Evolutionary conservation across 2,329 filamentous ascomycete species (phyloP).

Genomic region (Diaporthe amygdali): DNA sequence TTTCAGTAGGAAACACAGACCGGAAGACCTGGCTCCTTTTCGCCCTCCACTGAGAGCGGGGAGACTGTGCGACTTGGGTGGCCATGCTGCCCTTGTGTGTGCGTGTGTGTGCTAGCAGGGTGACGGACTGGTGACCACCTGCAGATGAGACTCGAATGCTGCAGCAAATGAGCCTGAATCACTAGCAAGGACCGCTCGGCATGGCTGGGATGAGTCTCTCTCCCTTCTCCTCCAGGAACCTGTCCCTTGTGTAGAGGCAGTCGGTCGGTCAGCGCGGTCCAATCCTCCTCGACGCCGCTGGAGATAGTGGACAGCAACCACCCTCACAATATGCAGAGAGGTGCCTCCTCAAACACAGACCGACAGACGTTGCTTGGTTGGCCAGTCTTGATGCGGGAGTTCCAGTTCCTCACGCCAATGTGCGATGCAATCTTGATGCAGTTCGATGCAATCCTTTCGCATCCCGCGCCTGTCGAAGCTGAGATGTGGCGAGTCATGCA

Average conservation of each 20-base stretch:
- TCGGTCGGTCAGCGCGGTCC: not conserved
- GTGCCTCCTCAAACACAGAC: not conserved
- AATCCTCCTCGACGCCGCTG: not conserved
- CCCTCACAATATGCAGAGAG: not conserved
- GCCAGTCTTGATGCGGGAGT: not conserved
- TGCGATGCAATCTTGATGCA: not conserved
- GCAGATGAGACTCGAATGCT: not conserved
- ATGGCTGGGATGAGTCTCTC: not conserved
- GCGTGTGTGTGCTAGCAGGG: not conserved
- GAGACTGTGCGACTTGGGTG: conserved; percentile 3
- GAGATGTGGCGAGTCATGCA: not conserved
- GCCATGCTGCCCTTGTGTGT: conserved; percentile 13
- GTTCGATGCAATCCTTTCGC: not conserved
- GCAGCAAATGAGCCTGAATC: not conserved
- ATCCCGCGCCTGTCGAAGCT: not conserved
- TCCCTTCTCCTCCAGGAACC: not conserved
- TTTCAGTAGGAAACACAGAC: conserved; percentile 60
- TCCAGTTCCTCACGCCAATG: not conserved
- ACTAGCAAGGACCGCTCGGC: not conserved
- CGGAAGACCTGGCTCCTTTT: conserved; percentile 57
- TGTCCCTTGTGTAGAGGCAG: not conserved
- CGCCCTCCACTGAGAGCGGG: conserved; percentile 47
- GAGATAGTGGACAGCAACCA: not conserved
- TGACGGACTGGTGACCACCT: not conserved
- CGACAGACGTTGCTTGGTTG: not conserved